These are phyloP conservation scores for Alternaria consortialis DNA, from an alignment of 2,329 filamentous ascomycete genomes.

Conservation along the genomic window DNA sequence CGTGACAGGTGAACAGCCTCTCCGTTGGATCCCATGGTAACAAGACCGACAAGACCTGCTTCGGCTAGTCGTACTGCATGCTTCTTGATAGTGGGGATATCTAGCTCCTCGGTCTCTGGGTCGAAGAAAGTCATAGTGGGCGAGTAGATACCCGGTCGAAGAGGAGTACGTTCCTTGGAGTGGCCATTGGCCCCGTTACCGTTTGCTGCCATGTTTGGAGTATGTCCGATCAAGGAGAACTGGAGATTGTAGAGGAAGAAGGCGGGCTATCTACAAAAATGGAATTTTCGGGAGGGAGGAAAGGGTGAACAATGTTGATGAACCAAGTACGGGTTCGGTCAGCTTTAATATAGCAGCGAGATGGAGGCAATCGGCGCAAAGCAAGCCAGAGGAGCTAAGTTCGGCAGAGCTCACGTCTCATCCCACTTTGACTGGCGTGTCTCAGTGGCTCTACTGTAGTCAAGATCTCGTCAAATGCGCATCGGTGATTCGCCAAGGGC, in stretches of 20 bases:
- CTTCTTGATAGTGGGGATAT: slow-evolving; percentile 79
- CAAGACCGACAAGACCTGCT: slow-evolving; percentile 81
- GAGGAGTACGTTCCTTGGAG: slow-evolving; percentile 59
- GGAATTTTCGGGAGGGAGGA: slow-evolving; percentile 25
- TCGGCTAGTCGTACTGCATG: slow-evolving; percentile 81
- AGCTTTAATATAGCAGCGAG: slow-evolving; percentile 51
- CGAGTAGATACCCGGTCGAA: slow-evolving; percentile 85
- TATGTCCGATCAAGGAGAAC: slow-evolving; percentile 2
- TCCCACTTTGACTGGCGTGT: slow-evolving; percentile 40
- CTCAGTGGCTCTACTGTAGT: slow-evolving; percentile 34
- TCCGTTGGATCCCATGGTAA: slow-evolving; percentile 90
- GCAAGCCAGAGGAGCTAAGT: slow-evolving; percentile 39
- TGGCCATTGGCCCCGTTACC: slow-evolving; percentile 50
- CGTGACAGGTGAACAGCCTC: slow-evolving; percentile 86
- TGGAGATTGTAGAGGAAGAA: not conserved
- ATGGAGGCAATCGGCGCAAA: slow-evolving; percentile 46
- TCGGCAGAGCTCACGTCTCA: slow-evolving; percentile 40
- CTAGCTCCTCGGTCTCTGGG: slow-evolving; percentile 82
- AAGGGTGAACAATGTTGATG: slow-evolving; percentile 23
- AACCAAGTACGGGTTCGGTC: slow-evolving; percentile 37
- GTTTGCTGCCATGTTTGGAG: slow-evolving; percentile 39
- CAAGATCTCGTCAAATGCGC: slow-evolving; percentile 31
- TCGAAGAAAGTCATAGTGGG: slow-evolving; percentile 93
- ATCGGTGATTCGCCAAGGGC: slow-evolving; percentile 39
- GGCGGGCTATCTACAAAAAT: slow-evolving; percentile 7